These are phyloP conservation scores for Acrocalymma vagum DNA, from an alignment of 2,329 filamentous ascomycete genomes.

Conservation along the genomic window DNA sequence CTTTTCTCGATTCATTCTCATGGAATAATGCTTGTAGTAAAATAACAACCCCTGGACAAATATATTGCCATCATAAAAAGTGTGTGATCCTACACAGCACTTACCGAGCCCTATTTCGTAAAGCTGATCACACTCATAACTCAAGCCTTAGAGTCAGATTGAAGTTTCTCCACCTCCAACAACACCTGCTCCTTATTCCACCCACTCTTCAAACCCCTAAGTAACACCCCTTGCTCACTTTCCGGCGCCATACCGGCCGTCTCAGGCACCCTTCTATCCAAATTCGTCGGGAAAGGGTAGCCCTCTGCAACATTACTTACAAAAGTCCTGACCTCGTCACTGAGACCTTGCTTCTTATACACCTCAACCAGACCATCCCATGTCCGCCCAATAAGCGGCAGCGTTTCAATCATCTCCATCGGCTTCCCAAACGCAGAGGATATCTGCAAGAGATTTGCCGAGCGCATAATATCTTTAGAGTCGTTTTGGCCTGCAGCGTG, in stretches of 20 bases:
- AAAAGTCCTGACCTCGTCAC: constrained; percentile 55
- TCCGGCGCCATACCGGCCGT: constrained; percentile 67
- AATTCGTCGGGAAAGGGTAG: constrained; percentile 70
- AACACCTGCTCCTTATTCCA: constrained; percentile 54
- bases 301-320: constrained; percentile 64
- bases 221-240: constrained; percentile 64
- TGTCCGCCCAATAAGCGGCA: constrained; percentile 56
- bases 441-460: constrained; percentile 70
- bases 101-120: neutral
- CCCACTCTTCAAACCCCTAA: constrained; percentile 52
- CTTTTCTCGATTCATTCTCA: too few species aligned
- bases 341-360: constrained; percentile 48
- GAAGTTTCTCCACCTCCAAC: constrained; percentile 50
- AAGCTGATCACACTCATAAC: too few species aligned
- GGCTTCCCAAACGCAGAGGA: constrained; percentile 70
- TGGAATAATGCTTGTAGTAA: too few species aligned
- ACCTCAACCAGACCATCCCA: constrained; percentile 53
- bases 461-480: constrained; percentile 57
- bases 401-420: constrained; percentile 68
- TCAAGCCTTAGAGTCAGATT: constrained; percentile 36
- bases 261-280: constrained; percentile 65
- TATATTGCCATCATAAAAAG: neutral
- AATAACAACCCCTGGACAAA: too few species aligned
- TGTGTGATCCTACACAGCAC: neutral
- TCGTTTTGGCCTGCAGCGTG: constrained; percentile 70